Evolutionary conservation across 2,329 filamentous ascomycete species (phyloP), one percentile per base, ranked within the genome.

Genomic region (Monosporascus sp.): DNA sequence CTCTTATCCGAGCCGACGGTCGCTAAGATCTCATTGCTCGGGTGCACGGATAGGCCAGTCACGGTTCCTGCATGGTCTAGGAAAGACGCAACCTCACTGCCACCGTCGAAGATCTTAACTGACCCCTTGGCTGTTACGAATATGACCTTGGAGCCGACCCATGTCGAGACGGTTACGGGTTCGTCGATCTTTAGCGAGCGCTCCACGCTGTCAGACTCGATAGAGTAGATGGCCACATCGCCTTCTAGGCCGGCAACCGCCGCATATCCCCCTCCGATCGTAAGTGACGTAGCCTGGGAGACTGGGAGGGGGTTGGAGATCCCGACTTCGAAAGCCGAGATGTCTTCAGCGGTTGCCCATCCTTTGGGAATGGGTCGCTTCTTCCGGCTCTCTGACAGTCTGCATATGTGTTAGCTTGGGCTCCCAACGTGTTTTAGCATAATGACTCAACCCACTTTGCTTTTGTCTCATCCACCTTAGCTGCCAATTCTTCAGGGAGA

Each of bases 1-100:
- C 88, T 93, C 82, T 96, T 97, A 70, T 99, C 94, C 2, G 85
- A 82, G 48, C 93, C 92, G 36, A 94, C 88, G 0, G 93, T 96
- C 2, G 90, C 93, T 47, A 97, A 70, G 53, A 99, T 84, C 51
- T 88, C 83, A 40, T 88, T 89, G 59, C 88, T 87, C 1, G 94
- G 91, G 69, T 99, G 94, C 7, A 92, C 68, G 37, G 90, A 85
- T 53, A 99, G 72, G 5, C 83, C 87, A 8, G 86, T 94, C 1
- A 85, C 88, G 53, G 89, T 79, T 5, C 92, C 93, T 22, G 91
- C 88, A 70, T 99, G 94, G 50, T 89, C 86, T n/a, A 80, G 78
- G 62, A 96, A 84, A 45, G 84, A 83, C 3, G 84, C 85, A 43
- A 85, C 73, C 70, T 91, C 85, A 37, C 73, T 78, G 41, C 87